Base-by-base conservation (phyloP, 768 basidiomycete species). In the Hypholoma fasciculare region DNA sequence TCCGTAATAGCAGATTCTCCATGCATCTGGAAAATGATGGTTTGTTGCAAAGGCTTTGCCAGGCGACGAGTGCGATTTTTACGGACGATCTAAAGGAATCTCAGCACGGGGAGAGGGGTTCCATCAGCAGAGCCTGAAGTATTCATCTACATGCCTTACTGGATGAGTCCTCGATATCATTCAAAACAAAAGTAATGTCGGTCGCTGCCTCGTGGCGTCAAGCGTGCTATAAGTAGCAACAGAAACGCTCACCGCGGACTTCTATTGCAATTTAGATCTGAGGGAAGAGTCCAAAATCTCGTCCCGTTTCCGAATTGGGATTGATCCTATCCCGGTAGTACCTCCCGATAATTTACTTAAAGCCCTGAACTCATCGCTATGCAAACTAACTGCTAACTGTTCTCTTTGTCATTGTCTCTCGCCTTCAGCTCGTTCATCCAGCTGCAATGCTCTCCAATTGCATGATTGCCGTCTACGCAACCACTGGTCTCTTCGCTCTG, bases 161-260 rank as follows among this genome's bases (percentile, higher is more conserved):
- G 61, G 64, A 63, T 57, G 54, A 49, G 56, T 47, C 43, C 19
- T 55, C 54, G 49, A 55, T 58, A 51, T 61, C 27, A 57, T 58
- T 56, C 58, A 64, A 66, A 66, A 65, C 63, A 65, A 69, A 66
- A 63, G 64, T 62, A 67, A 72, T 73, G 68, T 73, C 72, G 70
- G 74, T 75, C 68, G 71, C 69, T 62, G 65, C 74, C 75, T 74
- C 74, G 70, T 77, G 75, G 67, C 64, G 64, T 63, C 59, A 56
- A 54, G 34, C 42, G 43, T 54, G 63, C 68, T 57, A 64, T 66
- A 67, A 65, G 56, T 62, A 65, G 66, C 63, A 69, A 67, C 64
- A 60, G 58, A 47, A 38, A 52, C 64, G 43, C 68, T 66, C 37
- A 72, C 76, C 76, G 76, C 77, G 76, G 77, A 72, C 75, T 75